Evolutionary conservation across 495 filamentous ascomycete species (phyloP), one percentile per base, ranked within the genome.

Genomic region (Neurospora cerealis): DNA sequence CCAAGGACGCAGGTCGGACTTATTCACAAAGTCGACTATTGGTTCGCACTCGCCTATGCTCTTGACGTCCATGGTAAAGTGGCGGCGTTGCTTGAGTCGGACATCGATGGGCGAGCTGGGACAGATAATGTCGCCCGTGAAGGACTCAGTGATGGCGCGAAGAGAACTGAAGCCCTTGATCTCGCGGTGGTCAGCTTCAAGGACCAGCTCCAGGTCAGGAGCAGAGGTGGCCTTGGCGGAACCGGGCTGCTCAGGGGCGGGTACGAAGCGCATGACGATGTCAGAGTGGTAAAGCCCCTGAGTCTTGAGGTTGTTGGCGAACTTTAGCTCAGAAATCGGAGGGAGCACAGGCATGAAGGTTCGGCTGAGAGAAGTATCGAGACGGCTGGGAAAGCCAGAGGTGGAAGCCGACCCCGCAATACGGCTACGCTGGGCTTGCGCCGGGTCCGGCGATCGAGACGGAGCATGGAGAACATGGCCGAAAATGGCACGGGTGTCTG

Each of bases 401-500:
- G 71, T 73, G 77, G 69, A 81, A 76, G 71, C 70, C 44, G 46
- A 78, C 39, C 41, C 74, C 74, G 5, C 78, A 21, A 32, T 39
- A 28, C 3, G 75, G 74, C 54, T 19, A 66, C 54, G 54, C 54
- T 66, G 54, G 54, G 54, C 54, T 66, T 66, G 54, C 28, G 54
- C 32, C 15, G 54, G 28, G 28, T 66, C 54, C 54, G 54, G 28
- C 15, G 54, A 24, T n/a, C 69, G 69, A 69, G 77, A 74, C 1
- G 62, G 72, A 5, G 78, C 62, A 62, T 84, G 83, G 4, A 85
- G 74, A 34, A 85, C 71, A 54, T 83, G 81, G 70, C 85, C 85
- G 69, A 85, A 87, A 21, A 79, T 60, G 15, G 81, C 84, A 54
- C 48, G 72, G 0, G 84, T 86, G 28, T 79, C 76, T 38, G 78